Conservation (phyloP, 2,329 filamentous ascomycete species). For the Diaporthe caulivora region DNA sequence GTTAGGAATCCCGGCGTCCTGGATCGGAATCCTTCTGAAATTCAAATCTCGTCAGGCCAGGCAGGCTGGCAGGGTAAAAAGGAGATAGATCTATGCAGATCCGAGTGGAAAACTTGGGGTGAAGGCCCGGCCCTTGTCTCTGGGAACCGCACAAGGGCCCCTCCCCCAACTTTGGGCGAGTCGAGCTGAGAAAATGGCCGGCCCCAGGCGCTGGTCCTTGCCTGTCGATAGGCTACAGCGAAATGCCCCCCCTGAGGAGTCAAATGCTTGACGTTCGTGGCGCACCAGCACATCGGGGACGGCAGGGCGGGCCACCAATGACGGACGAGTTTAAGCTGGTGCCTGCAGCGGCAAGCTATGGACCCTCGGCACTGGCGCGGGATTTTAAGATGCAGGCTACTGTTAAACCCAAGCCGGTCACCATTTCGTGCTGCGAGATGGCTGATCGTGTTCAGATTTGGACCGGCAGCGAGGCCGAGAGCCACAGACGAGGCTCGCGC, state of each 20-base stretch:
- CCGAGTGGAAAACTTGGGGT: slow-evolving; percentile 10
- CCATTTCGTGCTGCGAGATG: neutral
- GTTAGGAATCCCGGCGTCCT: slow-evolving; percentile 6
- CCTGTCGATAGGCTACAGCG: slow-evolving; percentile 15
- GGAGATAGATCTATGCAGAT: neutral
- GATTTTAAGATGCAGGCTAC: slow-evolving; percentile 8
- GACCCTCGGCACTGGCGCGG: slow-evolving; percentile 16
- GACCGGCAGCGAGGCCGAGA: neutral
- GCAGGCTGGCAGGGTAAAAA: slow-evolving; percentile 8
- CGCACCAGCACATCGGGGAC: neutral
- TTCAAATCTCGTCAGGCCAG: slow-evolving; percentile 7
- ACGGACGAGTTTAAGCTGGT: slow-evolving; percentile 31
- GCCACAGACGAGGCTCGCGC: neutral
- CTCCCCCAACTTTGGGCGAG: neutral
- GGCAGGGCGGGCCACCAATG: slow-evolving; percentile 21
- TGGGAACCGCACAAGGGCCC: slow-evolving; percentile 6
- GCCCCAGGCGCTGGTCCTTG: slow-evolving; percentile 12
- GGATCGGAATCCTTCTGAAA: slow-evolving; percentile 4
- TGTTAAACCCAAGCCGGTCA: neutral
- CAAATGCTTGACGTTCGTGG: slow-evolving; percentile 27
- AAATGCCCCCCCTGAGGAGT: neutral
- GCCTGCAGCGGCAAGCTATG: slow-evolving; percentile 22
- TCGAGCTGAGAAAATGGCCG: neutral
- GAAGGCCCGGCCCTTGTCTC: neutral
- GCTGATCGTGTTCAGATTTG: neutral